Conservation (phyloP, 176 grass and related monocot species). For the Musa acuminata region DNA sequence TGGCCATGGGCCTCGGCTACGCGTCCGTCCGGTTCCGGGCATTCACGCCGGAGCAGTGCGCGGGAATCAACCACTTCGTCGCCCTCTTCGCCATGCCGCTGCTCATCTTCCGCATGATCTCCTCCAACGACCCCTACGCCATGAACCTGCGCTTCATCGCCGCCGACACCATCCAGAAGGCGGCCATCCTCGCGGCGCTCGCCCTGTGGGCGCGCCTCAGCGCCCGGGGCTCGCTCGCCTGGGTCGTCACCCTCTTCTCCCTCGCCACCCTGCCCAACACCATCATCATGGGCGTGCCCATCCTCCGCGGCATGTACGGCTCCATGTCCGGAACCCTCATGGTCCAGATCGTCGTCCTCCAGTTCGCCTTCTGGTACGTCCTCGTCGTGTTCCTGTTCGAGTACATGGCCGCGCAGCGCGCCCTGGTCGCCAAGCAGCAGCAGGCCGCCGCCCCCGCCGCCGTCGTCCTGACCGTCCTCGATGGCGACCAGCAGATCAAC, state of each 20-base stretch:
- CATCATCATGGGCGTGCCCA: constrained; percentile 7
- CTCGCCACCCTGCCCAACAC: constrained; percentile 12
- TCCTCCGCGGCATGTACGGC: constrained; percentile 9
- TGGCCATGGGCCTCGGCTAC: constrained; percentile 2
- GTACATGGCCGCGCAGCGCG: neutral
- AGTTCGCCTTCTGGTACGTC: constrained; percentile 3
- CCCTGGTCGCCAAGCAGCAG: neutral
- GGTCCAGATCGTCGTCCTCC: constrained; percentile 5
- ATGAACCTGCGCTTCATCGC: constrained; percentile 2
- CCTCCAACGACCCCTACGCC: constrained; percentile 3
- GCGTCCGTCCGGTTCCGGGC: neutral
- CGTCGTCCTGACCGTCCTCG: neutral
- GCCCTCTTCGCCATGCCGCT: constrained; percentile 6
- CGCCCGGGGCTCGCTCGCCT: neutral
- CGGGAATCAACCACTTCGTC: constrained; percentile 1
- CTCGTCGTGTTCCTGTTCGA: constrained; percentile 9
- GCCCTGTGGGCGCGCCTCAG: neutral
- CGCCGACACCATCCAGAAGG: constrained; percentile 2
- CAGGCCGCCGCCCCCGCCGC: neutral
- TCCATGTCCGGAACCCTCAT: neutral
- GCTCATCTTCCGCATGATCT: constrained; percentile 9
- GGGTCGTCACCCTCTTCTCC: constrained; percentile 5
- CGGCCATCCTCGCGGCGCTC: neutral
- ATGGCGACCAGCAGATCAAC: neutral
- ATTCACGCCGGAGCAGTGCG: constrained; percentile 6